Conservation (phyloP, 306 rosid genomes). For the Rubus parviflorus region DNA sequence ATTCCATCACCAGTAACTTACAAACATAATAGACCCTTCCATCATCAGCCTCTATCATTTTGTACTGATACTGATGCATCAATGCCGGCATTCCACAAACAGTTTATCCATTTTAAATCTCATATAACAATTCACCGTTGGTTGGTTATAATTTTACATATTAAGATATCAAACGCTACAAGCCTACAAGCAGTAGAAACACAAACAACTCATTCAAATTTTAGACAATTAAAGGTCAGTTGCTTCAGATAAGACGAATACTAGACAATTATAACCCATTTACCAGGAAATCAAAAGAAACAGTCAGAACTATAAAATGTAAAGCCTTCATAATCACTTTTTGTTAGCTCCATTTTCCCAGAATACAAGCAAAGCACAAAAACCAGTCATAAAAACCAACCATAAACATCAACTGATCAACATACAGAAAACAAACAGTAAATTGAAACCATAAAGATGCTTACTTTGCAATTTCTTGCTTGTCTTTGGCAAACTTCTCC, state of each 20-base stretch:
- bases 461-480: slow-evolving; percentile 77
- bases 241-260: no score
- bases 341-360: not conserved
- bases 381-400: not conserved
- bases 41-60: not conserved
- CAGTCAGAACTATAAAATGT: not conserved
- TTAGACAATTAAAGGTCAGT: not conserved
- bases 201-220: not conserved
- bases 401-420: not conserved
- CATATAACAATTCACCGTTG: not conserved
- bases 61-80: not conserved
- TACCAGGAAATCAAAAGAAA: not conserved
- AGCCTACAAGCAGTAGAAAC: not conserved
- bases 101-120: not conserved
- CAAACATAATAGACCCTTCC: not conserved
- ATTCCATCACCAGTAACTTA: not conserved
- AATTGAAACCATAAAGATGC: slow-evolving; percentile 15
- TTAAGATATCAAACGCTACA: not conserved
- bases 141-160: not conserved
- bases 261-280: no score
- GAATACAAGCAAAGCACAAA: slow-evolving; percentile 6
- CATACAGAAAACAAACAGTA: not conserved
- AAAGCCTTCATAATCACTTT: not conserved
- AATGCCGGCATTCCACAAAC: not conserved
- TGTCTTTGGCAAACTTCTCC: slow-evolving; percentile 48